Evolutionary conservation across 2,329 filamentous ascomycete species (phyloP), one percentile per base, ranked within the genome.

Genomic region (Cladosporium sp.): DNA sequence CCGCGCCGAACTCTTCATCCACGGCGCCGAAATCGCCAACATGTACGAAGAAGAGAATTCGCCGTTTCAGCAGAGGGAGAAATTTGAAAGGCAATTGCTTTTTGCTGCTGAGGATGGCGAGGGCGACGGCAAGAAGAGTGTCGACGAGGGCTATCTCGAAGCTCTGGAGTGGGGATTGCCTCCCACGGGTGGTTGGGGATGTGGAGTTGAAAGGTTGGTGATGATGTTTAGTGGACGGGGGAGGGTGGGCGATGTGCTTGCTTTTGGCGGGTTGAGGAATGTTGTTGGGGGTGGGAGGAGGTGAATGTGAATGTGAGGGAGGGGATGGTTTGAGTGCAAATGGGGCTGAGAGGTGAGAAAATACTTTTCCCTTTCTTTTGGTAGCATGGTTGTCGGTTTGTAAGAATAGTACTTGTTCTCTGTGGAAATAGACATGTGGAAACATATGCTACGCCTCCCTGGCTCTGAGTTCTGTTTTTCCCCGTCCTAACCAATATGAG

Each of bases 41-140:
- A 95, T 93, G 78, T 99, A 99, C 73, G 94, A 99, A 73, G 94
- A 99, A 75, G 94, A 99, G 73, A 99, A 99, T 73, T 89, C 90
- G 54, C 94, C 94, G 0, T 86, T 88, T 56, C 89, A 88, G 67
- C 94, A 99, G 76, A 82, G 89, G 47, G 80, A 83, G 58, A 99
- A 99, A 74, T 92, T 99, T 64, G 74, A 85, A 49, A 81, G 82
- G 63, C 85, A 87, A 67, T 60, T 74, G 6, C 66, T 70, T 17
- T 71, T 69, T 12, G 65, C 71, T 6, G 74, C 72, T 19, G 69
- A 68, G 5, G 76, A 76, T 59, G 76, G 74, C 1, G 78, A 79
- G 1, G 60, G 79, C 77, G 15, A 77, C 76, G 37, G 79, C 69
- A 14, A 77, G 66, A 68, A 82, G 72, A 67, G 73, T 51, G 71